Base-by-base conservation (phyloP, 805 yeast species). In the Candida suzukii region DNA sequence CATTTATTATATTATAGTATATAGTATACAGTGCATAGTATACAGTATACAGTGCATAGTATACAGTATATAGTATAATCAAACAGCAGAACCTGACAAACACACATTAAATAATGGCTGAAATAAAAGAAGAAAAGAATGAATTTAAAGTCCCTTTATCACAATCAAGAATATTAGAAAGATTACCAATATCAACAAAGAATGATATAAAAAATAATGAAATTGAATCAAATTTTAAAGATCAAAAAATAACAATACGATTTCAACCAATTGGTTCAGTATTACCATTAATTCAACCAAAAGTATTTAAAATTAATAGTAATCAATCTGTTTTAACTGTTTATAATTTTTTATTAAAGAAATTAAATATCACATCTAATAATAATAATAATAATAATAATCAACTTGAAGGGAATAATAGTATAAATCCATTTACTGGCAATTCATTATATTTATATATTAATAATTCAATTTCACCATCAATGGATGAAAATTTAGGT, bases 251-350 rank as follows among this genome's bases (percentile, higher is more conserved):
- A 14, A 67, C 74, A 1, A 60, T 79, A 9, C 57, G 85, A 28
- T 75, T 81, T 50, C 75, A 71, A 45, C 72, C 86, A 2, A 74
- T 80, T 27, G 86, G 86, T 0, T 71, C 83, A 0, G 44, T 57
- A 8, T 67, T 78, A 0, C 71, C 73, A 1, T 61, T 64, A 3
- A 60, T 80, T 3, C 60, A 53, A 2, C 84, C 84, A 0, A 60
- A 66, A 2, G 64, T 73, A 1, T 78, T 73, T 52, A 70, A 67
- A 43, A 74, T 76, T 2, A 67, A 76, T 13, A 54, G 66, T 19
- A 60, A 63, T 25, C 78, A 73, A 43, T 68, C 68, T 5, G 68
- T 74, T 38, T 61, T 70, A 3, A 71, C 77, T 2, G 54, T 76
- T 29, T 56, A 61, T 24, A 67, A 58, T 44, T 79, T 74, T 48